phyloP scores from a whole-genome alignment of 2,329 filamentous ascomycete species.

The Diplodia corticola region DNA sequence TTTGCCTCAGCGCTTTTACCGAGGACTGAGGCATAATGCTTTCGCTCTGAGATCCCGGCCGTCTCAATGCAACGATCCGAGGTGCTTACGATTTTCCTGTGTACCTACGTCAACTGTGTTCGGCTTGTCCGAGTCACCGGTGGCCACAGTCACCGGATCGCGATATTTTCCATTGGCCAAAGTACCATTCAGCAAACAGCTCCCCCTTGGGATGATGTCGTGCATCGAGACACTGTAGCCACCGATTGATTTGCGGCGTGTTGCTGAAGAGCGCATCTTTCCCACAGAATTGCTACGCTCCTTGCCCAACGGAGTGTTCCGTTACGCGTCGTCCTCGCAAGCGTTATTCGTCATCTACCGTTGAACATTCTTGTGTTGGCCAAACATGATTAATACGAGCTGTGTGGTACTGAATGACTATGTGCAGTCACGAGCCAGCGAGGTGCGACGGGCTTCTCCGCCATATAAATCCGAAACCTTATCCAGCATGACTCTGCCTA shows the following conservation, averaged over 20 bases:
- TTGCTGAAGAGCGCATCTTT: background rate
- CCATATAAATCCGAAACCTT: background rate
- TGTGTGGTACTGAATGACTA: background rate
- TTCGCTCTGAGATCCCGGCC: background rate
- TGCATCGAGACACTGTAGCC: background rate
- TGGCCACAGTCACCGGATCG: background rate
- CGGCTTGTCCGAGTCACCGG: background rate
- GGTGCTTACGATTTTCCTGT: background rate
- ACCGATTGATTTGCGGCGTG: background rate
- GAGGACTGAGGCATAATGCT: background rate
- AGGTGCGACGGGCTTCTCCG: background rate
- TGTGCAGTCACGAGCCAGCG: background rate
- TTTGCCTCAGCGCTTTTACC: background rate
- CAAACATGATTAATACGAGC: background rate
- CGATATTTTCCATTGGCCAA: background rate
- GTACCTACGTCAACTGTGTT: background rate
- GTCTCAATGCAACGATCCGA: background rate
- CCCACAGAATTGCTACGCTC: background rate
- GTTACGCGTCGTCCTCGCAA: background rate
- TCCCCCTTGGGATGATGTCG: background rate
- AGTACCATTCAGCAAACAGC: background rate
- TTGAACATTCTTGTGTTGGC: background rate
- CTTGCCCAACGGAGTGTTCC: background rate
- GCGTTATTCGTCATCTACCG: background rate
- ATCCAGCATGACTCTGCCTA: background rate